Evolutionary conservation across 2,329 filamentous ascomycete species (phyloP).

Genomic region (Cadophora sp.): DNA sequence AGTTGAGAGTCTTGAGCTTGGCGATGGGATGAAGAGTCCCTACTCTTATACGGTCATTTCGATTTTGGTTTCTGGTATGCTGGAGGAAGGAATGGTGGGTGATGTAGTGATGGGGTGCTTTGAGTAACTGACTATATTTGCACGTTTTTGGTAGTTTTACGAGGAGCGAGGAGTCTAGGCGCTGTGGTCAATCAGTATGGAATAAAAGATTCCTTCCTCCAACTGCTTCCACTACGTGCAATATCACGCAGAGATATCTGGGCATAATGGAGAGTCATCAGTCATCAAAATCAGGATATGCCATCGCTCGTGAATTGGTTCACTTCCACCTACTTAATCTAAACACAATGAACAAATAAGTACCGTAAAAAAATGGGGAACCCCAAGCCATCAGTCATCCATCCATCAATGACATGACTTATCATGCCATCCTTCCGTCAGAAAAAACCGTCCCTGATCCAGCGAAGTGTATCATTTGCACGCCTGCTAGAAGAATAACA

Average conservation of each 20-base stretch:
- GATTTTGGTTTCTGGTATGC: neutral
- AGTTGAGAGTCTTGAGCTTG: slow-evolving; percentile 37
- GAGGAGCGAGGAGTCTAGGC: slow-evolving; percentile 17
- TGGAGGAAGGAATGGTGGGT: neutral
- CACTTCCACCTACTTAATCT: slow-evolving; percentile 33
- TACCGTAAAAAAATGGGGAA: slow-evolving; percentile 16
- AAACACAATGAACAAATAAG: slow-evolving; percentile 29
- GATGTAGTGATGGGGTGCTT: neutral
- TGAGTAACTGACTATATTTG: neutral
- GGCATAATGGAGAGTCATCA: too few relatives aligned
- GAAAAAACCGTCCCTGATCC: slow-evolving; percentile 23
- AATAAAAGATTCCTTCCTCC: too few relatives aligned
- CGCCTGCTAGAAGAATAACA: slow-evolving; percentile 33
- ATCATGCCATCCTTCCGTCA: slow-evolving; percentile 11
- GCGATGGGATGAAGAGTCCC: too few relatives aligned
- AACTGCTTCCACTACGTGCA: too few relatives aligned
- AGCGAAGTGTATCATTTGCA: slow-evolving; percentile 34
- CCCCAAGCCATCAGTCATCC: slow-evolving; percentile 24
- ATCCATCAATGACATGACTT: slow-evolving; percentile 23
- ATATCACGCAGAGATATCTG: too few relatives aligned
- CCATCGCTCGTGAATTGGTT: slow-evolving; percentile 35
- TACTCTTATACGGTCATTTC: too few relatives aligned
- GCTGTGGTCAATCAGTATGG: neutral
- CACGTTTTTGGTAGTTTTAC: slow-evolving; percentile 9
- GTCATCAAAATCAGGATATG: slow-evolving; percentile 15